phyloP scores from a whole-genome alignment of 345 rosid species.

The Linum trigynum region DNA sequence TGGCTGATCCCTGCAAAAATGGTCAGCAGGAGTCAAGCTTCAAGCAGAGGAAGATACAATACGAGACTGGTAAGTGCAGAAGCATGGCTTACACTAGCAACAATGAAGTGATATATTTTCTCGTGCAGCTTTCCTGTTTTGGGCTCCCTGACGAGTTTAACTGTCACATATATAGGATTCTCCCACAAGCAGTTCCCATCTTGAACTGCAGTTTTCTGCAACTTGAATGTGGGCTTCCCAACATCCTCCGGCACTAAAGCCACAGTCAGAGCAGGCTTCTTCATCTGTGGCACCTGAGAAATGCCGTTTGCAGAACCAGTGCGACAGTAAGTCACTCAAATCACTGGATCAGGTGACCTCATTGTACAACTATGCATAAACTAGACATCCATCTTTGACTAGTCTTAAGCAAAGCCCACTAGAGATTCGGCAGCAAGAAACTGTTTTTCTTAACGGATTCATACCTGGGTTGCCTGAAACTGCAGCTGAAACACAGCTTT shows the following conservation, averaged over 20 bases:
- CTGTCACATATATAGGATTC: constrained; percentile 59
- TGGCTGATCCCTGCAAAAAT: constrained; percentile 53
- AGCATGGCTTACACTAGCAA: constrained; percentile 51
- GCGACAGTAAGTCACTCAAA: background rate
- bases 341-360: constrained; percentile 3
- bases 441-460: background rate
- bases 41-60: background rate
- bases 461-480: constrained; percentile 86
- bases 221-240: constrained; percentile 59
- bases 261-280: constrained; percentile 46
- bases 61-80: background rate
- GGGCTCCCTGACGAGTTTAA: constrained; percentile 50
- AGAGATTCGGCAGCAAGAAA: background rate
- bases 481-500: constrained; percentile 70
- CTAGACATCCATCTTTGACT: background rate
- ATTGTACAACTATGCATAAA: background rate
- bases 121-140: constrained; percentile 69
- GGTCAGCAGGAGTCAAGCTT: background rate
- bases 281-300: constrained; percentile 41
- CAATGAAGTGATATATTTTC: constrained; percentile 54
- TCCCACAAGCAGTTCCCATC: constrained; percentile 74
- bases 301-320: background rate
- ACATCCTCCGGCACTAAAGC: constrained; percentile 73
- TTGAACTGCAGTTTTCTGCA: constrained; percentile 49
- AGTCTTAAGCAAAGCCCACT: background rate